phyloP scores from a whole-genome alignment of 192 early-diverging fungal genomes.

The Coemansia sp. region DNA sequence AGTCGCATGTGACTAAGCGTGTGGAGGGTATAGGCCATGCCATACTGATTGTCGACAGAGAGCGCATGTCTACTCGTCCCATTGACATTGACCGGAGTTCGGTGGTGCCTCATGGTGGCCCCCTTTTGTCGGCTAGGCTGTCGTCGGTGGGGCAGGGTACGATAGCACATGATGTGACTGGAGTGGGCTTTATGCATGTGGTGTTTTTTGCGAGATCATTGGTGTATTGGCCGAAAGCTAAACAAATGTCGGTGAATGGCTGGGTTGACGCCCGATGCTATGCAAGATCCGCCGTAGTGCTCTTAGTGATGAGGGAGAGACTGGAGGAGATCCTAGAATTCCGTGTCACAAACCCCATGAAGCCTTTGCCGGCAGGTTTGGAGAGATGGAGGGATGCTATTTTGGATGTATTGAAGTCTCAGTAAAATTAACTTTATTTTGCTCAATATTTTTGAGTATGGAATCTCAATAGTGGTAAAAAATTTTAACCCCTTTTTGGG shows the following conservation, averaged over 20 bases:
- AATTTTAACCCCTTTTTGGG: no score
- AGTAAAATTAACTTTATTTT: no score
- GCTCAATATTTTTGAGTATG: no score
- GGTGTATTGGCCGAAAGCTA: slow-evolving; percentile 27
- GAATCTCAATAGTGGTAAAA: background rate
- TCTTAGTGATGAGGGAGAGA: slow-evolving; percentile 12
- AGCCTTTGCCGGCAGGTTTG: slow-evolving; percentile 8
- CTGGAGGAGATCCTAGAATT: slow-evolving; percentile 14
- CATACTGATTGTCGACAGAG: slow-evolving; percentile 15
- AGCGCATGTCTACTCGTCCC: slow-evolving; percentile 12
- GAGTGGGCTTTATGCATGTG: background rate
- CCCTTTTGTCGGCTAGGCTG: slow-evolving; percentile 13
- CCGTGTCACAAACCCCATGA: no score
- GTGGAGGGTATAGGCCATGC: slow-evolving; percentile 14
- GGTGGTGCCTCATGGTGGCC: background rate
- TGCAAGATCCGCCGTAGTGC: slow-evolving; percentile 12
- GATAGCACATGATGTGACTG: slow-evolving; percentile 15
- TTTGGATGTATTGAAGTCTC: background rate
- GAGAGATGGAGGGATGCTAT: slow-evolving; percentile 19
- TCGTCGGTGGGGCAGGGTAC: slow-evolving; percentile 5
- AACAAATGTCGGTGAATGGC: slow-evolving; percentile 11
- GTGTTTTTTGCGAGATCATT: slow-evolving; percentile 19
- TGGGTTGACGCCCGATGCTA: slow-evolving; percentile 24
- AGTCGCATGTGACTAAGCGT: slow-evolving; percentile 7
- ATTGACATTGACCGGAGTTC: slow-evolving; percentile 6